Conservation (phyloP, 305 asterid genomes). For the Solanum hybrid region DNA sequence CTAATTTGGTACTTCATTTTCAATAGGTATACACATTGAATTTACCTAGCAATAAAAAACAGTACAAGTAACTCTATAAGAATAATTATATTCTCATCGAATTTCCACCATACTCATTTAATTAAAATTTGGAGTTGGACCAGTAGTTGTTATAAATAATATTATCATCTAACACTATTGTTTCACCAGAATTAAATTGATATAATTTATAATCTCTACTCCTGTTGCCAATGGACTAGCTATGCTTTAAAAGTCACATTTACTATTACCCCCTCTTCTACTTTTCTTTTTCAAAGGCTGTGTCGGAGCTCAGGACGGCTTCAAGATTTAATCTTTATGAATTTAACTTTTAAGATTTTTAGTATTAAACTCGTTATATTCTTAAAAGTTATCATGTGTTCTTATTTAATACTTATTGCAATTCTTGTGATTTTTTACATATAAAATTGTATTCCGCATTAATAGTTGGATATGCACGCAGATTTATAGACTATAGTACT, state of each 20-base stretch:
- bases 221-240: background rate
- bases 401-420: background rate
- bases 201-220: background rate
- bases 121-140: background rate
- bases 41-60: background rate
- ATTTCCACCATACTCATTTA: background rate
- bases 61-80: background rate
- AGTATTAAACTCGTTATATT: background rate
- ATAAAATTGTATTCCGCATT: background rate
- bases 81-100: background rate
- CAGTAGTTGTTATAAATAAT: background rate
- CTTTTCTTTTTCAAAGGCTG: background rate
- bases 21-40: background rate
- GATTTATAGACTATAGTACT: background rate
- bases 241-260: background rate
- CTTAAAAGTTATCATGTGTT: background rate
- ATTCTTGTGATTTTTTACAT: background rate
- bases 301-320: accelerated
- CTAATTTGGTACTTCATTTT: background rate
- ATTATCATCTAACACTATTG: background rate
- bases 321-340: background rate
- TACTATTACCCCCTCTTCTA: background rate
- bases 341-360: background rate
- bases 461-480: background rate
- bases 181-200: background rate